Evolutionary conservation across 805 yeast species (phyloP).

Genomic region (Naumovozyma baii): DNA sequence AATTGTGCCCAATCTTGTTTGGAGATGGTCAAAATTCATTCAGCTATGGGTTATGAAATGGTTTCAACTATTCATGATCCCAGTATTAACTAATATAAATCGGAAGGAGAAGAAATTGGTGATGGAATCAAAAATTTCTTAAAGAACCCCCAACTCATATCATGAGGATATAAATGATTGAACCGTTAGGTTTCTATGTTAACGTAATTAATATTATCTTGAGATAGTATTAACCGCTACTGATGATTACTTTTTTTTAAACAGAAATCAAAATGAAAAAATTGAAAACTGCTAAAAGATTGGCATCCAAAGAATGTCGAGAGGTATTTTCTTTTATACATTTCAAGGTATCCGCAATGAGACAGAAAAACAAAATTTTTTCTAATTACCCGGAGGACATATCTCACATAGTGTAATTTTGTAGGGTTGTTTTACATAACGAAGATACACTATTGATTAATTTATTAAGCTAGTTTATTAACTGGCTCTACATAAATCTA

Average conservation of each 20-base stretch:
- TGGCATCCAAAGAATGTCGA: background rate
- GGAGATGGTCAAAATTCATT: constrained; percentile 30
- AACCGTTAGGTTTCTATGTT: constrained; percentile 31
- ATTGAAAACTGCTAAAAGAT: background rate
- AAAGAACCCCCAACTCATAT: constrained; percentile 2
- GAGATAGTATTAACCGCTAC: constrained; percentile 37
- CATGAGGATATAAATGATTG: constrained; percentile 22
- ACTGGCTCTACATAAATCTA: background rate
- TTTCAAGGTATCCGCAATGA: background rate
- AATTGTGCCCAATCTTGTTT: constrained; percentile 31
- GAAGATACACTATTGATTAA: too few relatives aligned
- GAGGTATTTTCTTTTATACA: background rate
- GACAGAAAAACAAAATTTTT: background rate
- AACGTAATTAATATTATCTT: constrained; percentile 33
- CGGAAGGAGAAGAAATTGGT: constrained; percentile 3
- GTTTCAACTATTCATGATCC: constrained; percentile 23
- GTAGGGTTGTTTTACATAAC: background rate
- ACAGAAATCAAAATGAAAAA: constrained; percentile 7
- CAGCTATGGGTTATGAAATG: constrained; percentile 32
- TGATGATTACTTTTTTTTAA: constrained; percentile 29
- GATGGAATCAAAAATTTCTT: background rate
- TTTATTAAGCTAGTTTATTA: too few relatives aligned
- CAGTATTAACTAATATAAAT: constrained; percentile 29
- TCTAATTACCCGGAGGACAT: background rate
- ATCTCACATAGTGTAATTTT: background rate